Evolutionary conservation across 805 yeast genomes (phyloP).

Genomic region (Sugiyamaella lignohabitans): DNA sequence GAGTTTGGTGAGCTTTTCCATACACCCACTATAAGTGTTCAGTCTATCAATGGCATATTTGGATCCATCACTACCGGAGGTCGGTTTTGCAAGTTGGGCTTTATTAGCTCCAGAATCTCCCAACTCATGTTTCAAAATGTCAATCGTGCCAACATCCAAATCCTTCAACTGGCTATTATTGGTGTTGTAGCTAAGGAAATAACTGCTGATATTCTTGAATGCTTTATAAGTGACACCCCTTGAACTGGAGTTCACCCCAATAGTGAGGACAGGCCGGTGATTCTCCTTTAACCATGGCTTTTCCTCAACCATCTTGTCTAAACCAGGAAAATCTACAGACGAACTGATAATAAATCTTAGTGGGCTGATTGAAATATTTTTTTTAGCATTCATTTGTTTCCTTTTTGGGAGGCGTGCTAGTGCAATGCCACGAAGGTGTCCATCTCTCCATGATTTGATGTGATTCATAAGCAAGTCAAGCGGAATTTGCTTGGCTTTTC

Average conservation of each 20-base stretch:
- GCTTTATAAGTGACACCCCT: neutral
- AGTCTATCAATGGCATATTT: neutral
- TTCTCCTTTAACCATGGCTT: slow-evolving; percentile 3
- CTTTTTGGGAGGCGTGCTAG: neutral
- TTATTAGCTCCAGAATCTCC: neutral
- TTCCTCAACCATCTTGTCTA: neutral
- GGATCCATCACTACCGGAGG: too few species aligned
- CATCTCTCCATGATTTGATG: slow-evolving; percentile 11
- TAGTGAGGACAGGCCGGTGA: slow-evolving; percentile 1
- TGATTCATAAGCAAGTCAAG: slow-evolving; percentile 22
- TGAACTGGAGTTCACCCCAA: slow-evolving; percentile 3
- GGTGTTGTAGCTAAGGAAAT: too few species aligned
- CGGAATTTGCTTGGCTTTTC: slow-evolving; percentile 16
- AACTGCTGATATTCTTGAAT: neutral
- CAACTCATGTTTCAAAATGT: neutral
- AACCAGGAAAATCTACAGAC: slow-evolving; percentile 1
- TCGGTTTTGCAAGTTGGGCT: neutral
- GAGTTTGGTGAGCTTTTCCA: neutral
- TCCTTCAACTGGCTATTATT: neutral
- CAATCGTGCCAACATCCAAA: neutral
- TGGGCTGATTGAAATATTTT: neutral
- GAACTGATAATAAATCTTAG: neutral
- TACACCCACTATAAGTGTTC: neutral
- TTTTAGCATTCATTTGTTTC: too few species aligned
- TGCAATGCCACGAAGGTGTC: neutral